Percentiles rank a stretch among this genome's conserved stretches.
Evolutionary conservation across 192 early-diverging fungal species (phyloP).

Genomic region (Coemansia sp.): DNA sequence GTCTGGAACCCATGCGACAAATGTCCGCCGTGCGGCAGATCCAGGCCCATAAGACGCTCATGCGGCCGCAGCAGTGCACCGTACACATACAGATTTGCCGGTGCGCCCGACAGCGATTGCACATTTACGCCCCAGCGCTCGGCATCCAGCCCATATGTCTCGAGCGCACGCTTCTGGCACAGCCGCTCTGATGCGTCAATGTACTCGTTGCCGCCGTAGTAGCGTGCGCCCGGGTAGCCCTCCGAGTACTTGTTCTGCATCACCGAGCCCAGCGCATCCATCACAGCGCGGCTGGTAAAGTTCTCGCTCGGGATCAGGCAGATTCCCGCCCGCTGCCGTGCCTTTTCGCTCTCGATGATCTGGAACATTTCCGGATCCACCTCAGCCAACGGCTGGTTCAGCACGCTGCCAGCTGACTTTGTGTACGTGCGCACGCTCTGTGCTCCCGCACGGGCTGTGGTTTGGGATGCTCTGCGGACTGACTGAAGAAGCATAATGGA

Average conservation of each 20-base stretch:
- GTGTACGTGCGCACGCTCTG: slow-evolving; percentile 16
- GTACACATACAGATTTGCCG: slow-evolving; percentile 98
- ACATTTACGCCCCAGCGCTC: slow-evolving; percentile 98
- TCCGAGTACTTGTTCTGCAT: slow-evolving; percentile 99
- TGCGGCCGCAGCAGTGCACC: slow-evolving; percentile 92
- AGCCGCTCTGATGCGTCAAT: slow-evolving; percentile 93
- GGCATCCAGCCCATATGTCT: slow-evolving; percentile 80
- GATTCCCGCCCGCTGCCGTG: slow-evolving; percentile 87
- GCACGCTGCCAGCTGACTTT: slow-evolving; percentile 37
- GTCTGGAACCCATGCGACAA: slow-evolving; percentile 99
- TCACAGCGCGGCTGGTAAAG: slow-evolving; percentile 95
- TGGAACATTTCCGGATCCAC: slow-evolving; percentile 88
- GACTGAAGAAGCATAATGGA: slow-evolving; percentile 12
- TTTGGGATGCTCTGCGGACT: not conserved
- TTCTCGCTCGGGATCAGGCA: slow-evolving; percentile 98
- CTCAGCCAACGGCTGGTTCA: slow-evolving; percentile 75
- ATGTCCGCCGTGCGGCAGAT: slow-evolving; percentile 97
- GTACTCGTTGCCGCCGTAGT: slow-evolving; percentile 99
- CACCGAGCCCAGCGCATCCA: slow-evolving; percentile 93
- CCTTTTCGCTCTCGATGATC: slow-evolving; percentile 95
- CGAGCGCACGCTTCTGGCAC: slow-evolving; percentile 95
- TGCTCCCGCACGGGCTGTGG: slow-evolving; percentile 8
- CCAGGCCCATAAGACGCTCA: slow-evolving; percentile 97
- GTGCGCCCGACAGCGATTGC: slow-evolving; percentile 92
- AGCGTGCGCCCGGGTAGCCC: slow-evolving; percentile 94